phyloP scores from a whole-genome alignment of 768 basidiomycete genomes.

The Russula compacta region DNA sequence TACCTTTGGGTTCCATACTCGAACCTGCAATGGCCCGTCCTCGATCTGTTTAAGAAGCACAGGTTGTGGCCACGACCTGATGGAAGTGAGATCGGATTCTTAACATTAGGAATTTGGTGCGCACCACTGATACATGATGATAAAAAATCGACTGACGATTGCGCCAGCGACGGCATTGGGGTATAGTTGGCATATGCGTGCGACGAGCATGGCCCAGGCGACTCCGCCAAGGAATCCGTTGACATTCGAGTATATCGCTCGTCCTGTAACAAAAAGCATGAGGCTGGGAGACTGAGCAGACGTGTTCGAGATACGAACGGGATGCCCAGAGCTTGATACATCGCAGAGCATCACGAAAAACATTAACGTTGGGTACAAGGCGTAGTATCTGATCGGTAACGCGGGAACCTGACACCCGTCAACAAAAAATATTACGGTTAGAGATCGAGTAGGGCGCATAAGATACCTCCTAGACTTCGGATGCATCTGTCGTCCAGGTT shows the following conservation, averaged over 20 bases:
- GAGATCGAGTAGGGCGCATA: neutral
- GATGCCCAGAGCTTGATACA: constrained; percentile 99
- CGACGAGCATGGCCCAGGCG: constrained; percentile 98
- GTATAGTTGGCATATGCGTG: constrained; percentile 97
- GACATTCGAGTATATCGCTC: constrained; percentile 97
- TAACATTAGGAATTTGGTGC: constrained; percentile 22
- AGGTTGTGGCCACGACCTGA: constrained; percentile 95
- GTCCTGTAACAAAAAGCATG: constrained; percentile 38
- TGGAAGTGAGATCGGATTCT: neutral
- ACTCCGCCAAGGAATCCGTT: constrained; percentile 97
- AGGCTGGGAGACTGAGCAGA: neutral
- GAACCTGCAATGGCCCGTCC: constrained; percentile 84
- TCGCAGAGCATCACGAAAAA: constrained; percentile 89
- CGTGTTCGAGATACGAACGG: constrained; percentile 41
- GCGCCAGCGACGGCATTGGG: constrained; percentile 91
- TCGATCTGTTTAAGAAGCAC: constrained; percentile 97
- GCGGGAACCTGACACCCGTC: constrained; percentile 58
- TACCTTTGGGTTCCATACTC: constrained; percentile 98
- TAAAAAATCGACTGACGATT: constrained; percentile 96
- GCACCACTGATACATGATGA: constrained; percentile 96
- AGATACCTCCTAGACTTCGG: constrained; percentile 83
- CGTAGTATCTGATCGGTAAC: constrained; percentile 95
- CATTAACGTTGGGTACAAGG: constrained; percentile 86
- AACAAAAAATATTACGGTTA: neutral
- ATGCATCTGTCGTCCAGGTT: constrained; percentile 94